A percentile compares a stretch with the other conserved stretches of the same genome.
These are phyloP conservation scores for Bipolaris zeicola DNA, from an alignment of 2,329 filamentous ascomycete species.

Conservation along the genomic window DNA sequence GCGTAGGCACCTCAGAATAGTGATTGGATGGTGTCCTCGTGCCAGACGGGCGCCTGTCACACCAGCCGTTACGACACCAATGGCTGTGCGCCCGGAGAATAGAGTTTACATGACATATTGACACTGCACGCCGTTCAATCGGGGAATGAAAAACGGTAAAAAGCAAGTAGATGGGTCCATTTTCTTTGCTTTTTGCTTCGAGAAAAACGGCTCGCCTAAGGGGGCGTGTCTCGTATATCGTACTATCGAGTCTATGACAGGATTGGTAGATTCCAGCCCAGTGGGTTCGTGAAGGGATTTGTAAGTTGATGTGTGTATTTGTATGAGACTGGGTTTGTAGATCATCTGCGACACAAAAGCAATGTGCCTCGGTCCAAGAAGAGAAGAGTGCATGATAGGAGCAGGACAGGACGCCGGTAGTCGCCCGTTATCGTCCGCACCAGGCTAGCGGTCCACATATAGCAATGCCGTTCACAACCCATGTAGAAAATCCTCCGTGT, in stretches of 20 bases:
- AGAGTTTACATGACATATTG: not conserved
- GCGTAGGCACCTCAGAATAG: not conserved
- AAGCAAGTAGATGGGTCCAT: not conserved
- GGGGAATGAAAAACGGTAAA: not conserved
- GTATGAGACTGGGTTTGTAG: not conserved
- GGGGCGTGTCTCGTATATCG: not conserved
- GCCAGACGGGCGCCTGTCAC: not conserved
- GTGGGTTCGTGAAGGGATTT: not conserved
- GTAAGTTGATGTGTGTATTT: not conserved
- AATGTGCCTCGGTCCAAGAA: not conserved
- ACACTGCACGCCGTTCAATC: not conserved
- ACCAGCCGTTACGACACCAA: not conserved
- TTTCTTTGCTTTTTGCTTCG: not conserved
- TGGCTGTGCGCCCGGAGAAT: not conserved
- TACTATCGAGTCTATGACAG: not conserved
- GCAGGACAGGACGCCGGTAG: not conserved
- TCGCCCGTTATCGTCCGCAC: constrained; percentile 5
- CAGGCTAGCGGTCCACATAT: constrained; percentile 2
- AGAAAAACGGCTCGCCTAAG: not conserved
- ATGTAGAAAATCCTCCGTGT: constrained; percentile 5
- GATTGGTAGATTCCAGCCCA: not conserved
- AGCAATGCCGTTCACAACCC: not conserved
- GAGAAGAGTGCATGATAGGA: not conserved
- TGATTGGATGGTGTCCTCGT: not conserved
- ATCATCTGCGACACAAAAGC: not conserved